These are phyloP conservation scores for Mortierella sp. DNA, from an alignment of 371 early-diverging fungal species.

Conservation along the genomic window DNA sequence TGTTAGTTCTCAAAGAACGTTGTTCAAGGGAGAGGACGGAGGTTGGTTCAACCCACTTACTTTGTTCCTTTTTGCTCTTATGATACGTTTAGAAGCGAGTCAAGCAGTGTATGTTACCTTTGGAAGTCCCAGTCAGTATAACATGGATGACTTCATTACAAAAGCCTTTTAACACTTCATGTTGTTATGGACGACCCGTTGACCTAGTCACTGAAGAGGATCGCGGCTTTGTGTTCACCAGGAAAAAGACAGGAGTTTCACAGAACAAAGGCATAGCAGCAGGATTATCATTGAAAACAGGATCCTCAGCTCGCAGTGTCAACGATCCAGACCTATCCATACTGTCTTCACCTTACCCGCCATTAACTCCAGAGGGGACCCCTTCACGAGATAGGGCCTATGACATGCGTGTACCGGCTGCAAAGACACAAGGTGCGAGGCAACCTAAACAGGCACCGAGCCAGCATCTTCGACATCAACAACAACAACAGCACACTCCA, in stretches of 20 bases:
- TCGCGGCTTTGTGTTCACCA: conserved; percentile 47
- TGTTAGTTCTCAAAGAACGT: not conserved
- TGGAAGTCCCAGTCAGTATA: not conserved
- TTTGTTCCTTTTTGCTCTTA: not conserved
- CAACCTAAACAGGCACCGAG: not conserved
- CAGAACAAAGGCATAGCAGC: not conserved
- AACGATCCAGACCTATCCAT: conserved; percentile 4
- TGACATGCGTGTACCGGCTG: conserved; percentile 1
- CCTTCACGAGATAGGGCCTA: conserved; percentile 18
- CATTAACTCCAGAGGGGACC: conserved; percentile 35
- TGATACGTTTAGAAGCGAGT: conserved; percentile 20
- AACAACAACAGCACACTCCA: conserved; percentile 16
- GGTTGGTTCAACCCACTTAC: not conserved
- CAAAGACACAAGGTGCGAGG: not conserved
- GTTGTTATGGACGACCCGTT: not conserved
- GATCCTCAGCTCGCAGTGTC: not conserved
- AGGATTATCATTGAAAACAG: conserved; percentile 1
- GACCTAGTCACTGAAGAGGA: conserved; percentile 40
- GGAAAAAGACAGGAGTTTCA: conserved; percentile 22
- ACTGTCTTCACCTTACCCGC: conserved; percentile 14
- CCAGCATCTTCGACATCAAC: conserved; percentile 12
- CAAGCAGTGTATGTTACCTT: conserved; percentile 26
- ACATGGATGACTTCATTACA: not conserved
- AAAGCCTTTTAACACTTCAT: not conserved
- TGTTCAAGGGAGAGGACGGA: not conserved